Conservation (phyloP, 2,329 filamentous ascomycete species). For the Apiospora arundinis region DNA sequence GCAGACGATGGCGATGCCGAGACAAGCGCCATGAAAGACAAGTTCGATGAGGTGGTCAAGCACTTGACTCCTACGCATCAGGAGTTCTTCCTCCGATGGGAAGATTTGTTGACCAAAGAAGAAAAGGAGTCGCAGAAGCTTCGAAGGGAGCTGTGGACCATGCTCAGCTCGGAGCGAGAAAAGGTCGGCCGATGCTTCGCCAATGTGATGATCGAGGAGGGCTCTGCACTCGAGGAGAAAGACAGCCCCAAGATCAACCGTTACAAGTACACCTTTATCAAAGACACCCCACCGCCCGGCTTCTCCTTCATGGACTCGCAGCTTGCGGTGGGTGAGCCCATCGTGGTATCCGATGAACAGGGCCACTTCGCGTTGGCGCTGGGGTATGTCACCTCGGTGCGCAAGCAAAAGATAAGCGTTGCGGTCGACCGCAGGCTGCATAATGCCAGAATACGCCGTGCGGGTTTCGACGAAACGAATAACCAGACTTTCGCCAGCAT, state of each 20-base stretch:
- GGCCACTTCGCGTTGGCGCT: constrained; percentile 95
- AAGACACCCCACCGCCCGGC: constrained; percentile 62
- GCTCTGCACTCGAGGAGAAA: constrained; percentile 72
- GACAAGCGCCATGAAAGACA: constrained; percentile 78
- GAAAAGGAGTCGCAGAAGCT: constrained; percentile 89
- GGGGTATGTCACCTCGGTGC: constrained; percentile 83
- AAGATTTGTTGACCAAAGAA: constrained; percentile 89
- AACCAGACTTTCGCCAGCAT: constrained; percentile 92
- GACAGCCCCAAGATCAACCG: constrained; percentile 86
- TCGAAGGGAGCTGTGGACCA: constrained; percentile 92
- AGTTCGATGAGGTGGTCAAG: constrained; percentile 81
- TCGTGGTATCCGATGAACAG: constrained; percentile 94
- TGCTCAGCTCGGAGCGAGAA: constrained; percentile 88
- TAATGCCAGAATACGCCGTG: constrained; percentile 77
- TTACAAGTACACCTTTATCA: constrained; percentile 84
- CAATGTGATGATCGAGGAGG: constrained; percentile 82
- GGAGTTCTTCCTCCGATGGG: constrained; percentile 94
- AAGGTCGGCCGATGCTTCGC: constrained; percentile 89
- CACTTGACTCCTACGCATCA: constrained; percentile 78
- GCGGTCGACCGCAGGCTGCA: constrained; percentile 90
- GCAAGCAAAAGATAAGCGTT: constrained; percentile 78
- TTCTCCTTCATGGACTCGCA: constrained; percentile 95
- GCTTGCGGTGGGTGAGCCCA: constrained; percentile 83
- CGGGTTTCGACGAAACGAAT: constrained; percentile 74
- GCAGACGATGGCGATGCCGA: constrained; percentile 84